These are phyloP conservation scores for Crithidia thermophila DNA, from an alignment of 208 protist species.

Conservation along the genomic window DNA sequence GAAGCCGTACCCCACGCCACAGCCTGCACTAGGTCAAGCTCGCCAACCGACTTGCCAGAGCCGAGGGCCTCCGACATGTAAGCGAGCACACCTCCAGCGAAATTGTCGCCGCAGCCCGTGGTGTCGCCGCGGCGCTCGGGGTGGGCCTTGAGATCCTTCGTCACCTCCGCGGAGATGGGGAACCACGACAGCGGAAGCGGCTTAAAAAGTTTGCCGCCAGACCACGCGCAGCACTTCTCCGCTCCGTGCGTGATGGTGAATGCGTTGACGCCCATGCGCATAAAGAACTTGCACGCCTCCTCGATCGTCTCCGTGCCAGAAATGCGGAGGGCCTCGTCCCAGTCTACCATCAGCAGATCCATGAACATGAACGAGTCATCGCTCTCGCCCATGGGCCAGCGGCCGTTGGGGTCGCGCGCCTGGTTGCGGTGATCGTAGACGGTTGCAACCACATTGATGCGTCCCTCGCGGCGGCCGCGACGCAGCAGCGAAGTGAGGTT, in stretches of 20 bases:
- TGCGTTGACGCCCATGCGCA: slow-evolving; percentile 26
- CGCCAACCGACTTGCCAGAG: slow-evolving; percentile 9
- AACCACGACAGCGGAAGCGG: slow-evolving; percentile 20
- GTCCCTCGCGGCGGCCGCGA: slow-evolving; percentile 20
- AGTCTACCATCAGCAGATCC: slow-evolving; percentile 43
- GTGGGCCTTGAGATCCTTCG: slow-evolving; percentile 19
- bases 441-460: slow-evolving; percentile 35
- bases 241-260: slow-evolving; percentile 36
- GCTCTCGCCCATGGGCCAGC: slow-evolving; percentile 35
- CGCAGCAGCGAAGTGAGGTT: slow-evolving; percentile 28
- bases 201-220: slow-evolving; percentile 34
- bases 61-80: slow-evolving; percentile 19
- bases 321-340: slow-evolving; percentile 34
- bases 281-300: slow-evolving; percentile 29
- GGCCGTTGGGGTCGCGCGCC: slow-evolving; percentile 13
- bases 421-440: slow-evolving; percentile 37
- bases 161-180: slow-evolving; percentile 19
- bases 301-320: slow-evolving; percentile 19
- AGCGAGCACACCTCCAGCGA: slow-evolving; percentile 28
- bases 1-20: slow-evolving; percentile 27
- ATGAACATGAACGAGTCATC: slow-evolving; percentile 45
- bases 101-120: slow-evolving; percentile 36
- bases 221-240: slow-evolving; percentile 26
- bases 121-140: slow-evolving; percentile 24
- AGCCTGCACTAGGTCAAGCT: slow-evolving; percentile 28